Conservation (phyloP, 768 basidiomycete species). For the Mycena crocata region DNA sequence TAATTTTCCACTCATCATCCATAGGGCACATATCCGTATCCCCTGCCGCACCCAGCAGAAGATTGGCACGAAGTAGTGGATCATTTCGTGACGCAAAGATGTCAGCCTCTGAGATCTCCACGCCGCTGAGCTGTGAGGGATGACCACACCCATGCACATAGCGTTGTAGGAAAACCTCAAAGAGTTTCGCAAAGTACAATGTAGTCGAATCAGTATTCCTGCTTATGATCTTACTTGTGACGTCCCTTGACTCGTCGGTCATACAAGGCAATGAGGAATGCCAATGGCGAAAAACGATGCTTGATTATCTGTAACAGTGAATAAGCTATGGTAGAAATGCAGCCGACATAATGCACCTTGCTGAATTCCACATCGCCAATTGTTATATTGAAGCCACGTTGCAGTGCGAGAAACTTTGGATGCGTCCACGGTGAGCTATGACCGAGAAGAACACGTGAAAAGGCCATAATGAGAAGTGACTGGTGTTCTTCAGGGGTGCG, state of each 20-base stretch:
- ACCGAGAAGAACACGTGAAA: not conserved
- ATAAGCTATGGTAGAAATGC: not conserved
- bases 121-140: not conserved
- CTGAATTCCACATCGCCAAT: not conserved
- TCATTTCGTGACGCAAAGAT: not conserved
- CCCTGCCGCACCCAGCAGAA: not conserved
- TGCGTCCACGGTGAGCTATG: not conserved
- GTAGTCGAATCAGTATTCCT: not conserved
- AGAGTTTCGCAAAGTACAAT: not conserved
- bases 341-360: not conserved
- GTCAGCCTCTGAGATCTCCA: not conserved
- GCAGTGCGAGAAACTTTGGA: not conserved
- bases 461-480: not conserved
- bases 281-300: not conserved
- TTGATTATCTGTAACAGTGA: not conserved
- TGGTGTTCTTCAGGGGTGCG: not conserved
- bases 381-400: not conserved
- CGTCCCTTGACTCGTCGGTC: not conserved
- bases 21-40: not conserved
- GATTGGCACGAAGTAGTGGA: not conserved
- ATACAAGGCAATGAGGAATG: not conserved
- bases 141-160: not conserved
- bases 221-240: not conserved
- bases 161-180: not conserved
- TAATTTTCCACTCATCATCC: not conserved